Base-by-base conservation (phyloP, 805 yeast genomes). In the Starmerella riodocensis region DNA sequence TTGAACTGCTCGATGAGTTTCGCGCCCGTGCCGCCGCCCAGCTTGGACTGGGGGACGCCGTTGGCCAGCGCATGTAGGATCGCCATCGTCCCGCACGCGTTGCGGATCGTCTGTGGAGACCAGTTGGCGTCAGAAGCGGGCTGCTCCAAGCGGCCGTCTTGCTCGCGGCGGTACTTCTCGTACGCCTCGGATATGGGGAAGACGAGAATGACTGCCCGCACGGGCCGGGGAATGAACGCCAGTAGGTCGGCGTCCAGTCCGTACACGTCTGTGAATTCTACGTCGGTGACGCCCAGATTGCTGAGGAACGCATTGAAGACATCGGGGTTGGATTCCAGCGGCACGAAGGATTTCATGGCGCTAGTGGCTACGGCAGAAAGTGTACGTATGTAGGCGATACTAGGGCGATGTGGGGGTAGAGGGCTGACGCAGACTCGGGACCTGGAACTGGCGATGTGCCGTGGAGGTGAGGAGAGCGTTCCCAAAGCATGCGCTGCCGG, bases 1-100 rank as follows among this genome's bases (percentile, higher is more conserved):
- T 42, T 40, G 7, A 64, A 46, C 5, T 57, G 49, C 12, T 39
- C 41, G 2, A 57, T 43, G 28, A 63, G 50, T 22, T 49, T 47
- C 30, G 38, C 43, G 24, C 58, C 62, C 17, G 54, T 36, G 17
- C 51, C 52, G 4, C 26, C 14, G 22, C 52, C 48, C 19, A 64
- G 43, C 19, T 43, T 34, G 17, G 48, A 52, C 5, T 39, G 32
- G 6, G 61, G 59, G 4, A 57, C 49, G 9, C 57, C 58, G 34
- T 69, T 58, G 30, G 68, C 57, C 7, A 71, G 49, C 0, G 76
- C 65, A 52, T 88, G 96, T 18, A 88, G 61, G 33, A 91, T 57
- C 0, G 94, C 97, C 59, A 80, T 83, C 24, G 93, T 69, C 4
- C 98, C 98, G 62, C 98, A 88, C 0, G 93, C 93, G 56, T 88